Percentiles rank a stretch among this genome's conserved stretches.
phyloP scores from a whole-genome alignment of 768 basidiomycete genomes.

The Russula dissimulans region DNA sequence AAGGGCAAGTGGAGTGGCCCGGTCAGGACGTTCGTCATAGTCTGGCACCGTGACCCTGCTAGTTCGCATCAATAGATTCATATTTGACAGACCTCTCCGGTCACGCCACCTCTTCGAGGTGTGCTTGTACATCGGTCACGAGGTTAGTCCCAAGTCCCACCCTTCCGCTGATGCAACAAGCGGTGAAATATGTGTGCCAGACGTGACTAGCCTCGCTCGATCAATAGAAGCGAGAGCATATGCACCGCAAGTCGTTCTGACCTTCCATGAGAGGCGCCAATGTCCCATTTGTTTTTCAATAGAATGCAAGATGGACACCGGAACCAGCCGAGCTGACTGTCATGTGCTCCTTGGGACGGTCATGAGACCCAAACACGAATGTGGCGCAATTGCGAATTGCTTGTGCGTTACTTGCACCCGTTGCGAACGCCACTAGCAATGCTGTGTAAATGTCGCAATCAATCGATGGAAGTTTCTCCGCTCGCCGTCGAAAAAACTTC shows the following conservation, averaged over 20 bases:
- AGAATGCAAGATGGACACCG: neutral
- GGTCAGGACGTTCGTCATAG: neutral
- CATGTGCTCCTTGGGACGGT: conserved; percentile 1
- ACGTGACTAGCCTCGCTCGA: too few relatives aligned
- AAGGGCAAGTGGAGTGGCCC: neutral
- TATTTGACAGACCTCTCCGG: too few relatives aligned
- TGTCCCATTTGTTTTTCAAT: too few relatives aligned
- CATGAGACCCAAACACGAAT: neutral
- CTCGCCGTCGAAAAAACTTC: too few relatives aligned
- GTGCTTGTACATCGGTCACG: too few relatives aligned
- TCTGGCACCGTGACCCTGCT: neutral
- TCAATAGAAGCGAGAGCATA: neutral
- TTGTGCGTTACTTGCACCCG: neutral
- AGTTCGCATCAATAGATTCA: too few relatives aligned
- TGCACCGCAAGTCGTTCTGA: neutral
- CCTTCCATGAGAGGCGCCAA: neutral
- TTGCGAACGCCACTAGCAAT: neutral
- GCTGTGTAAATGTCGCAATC: too few relatives aligned
- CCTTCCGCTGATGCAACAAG: too few relatives aligned
- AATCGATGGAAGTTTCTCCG: too few relatives aligned
- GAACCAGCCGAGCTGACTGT: neutral
- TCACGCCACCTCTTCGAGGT: neutral
- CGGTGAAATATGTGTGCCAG: too few relatives aligned
- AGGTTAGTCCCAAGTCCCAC: too few relatives aligned
- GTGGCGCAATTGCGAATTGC: neutral